Evolutionary conservation across 2,329 filamentous ascomycete genomes (phyloP).

Genomic region (Trematosphaeria pertusa): DNA sequence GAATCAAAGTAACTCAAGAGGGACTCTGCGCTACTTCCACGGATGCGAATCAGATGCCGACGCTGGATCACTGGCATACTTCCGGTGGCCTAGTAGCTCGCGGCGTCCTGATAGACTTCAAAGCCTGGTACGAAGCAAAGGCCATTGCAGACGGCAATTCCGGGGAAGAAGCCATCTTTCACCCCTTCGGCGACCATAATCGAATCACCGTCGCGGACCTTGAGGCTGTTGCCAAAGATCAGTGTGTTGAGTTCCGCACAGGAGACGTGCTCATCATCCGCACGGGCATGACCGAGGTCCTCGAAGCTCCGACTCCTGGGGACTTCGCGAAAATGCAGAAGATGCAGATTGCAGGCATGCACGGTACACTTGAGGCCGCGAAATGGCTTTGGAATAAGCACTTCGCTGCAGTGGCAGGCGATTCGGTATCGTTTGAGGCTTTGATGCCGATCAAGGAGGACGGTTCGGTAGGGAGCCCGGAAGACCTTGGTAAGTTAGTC

Average conservation of each 20-base stretch:
- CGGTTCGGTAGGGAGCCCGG: slow-evolving; percentile 5
- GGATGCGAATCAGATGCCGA: slow-evolving; percentile 18
- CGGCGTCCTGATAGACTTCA: slow-evolving; percentile 18
- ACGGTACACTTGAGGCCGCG: slow-evolving; percentile 50
- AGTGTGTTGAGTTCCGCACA: slow-evolving; percentile 10
- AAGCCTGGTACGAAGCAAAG: slow-evolving; percentile 19
- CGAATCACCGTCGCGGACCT: slow-evolving; percentile 22
- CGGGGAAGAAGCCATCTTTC: slow-evolving; percentile 15
- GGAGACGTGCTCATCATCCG: slow-evolving; percentile 32
- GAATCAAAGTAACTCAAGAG: slow-evolving; percentile 17
- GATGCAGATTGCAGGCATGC: slow-evolving; percentile 13
- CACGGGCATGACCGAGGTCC: slow-evolving; percentile 18
- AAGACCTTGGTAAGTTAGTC: slow-evolving; percentile 8
- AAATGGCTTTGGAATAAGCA: slow-evolving; percentile 69
- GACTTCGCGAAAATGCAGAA: slow-evolving; percentile 18
- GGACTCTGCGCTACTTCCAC: slow-evolving; percentile 13
- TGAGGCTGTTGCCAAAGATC: slow-evolving; percentile 12
- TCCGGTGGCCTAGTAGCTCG: slow-evolving; percentile 20
- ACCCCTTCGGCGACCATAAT: slow-evolving; percentile 19
- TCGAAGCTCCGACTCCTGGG: slow-evolving; percentile 9
- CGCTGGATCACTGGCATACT: slow-evolving; percentile 21
- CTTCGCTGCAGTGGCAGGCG: slow-evolving; percentile 69
- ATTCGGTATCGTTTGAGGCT: slow-evolving; percentile 67
- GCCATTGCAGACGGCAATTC: slow-evolving; percentile 13
- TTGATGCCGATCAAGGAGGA: slow-evolving; percentile 40